Evolutionary conservation across 108 stramenopile species (phyloP), one percentile per base, ranked within the genome.

Genomic region (Discostella pseudostelligera): DNA sequence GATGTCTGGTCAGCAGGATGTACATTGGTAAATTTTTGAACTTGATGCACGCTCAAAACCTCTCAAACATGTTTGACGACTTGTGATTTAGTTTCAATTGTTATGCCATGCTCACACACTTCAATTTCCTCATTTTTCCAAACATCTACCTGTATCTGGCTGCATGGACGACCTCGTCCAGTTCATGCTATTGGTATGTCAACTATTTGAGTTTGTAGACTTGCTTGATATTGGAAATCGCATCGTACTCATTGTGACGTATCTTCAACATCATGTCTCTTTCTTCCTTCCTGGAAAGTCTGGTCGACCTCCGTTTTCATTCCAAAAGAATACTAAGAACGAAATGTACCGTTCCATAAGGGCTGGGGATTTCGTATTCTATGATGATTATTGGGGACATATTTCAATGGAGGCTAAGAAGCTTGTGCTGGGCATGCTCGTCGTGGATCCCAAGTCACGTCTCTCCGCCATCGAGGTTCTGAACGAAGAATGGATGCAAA

Each of bases 1-100:
- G 98, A 99, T 68, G 84, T 97, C 68, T 99, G 97, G 97, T 83
- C 84, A 59, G 70, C 88, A 17, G 98, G 98, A n/a, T 94, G 96
- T 46, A 83, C 97, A 20, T 49, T 92, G 13, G 97, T 88, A 62
- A 90, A 80, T 63, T 99, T 3, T 83, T 99, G 32, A 32, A 5
- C 37, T 39, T 29, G 94, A 89, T n/a, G n/a, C n/a, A n/a, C n/a
- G n/a, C n/a, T n/a, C n/a, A n/a, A n/a, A n/a, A n/a, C n/a, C n/a
- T n/a, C n/a, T n/a, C n/a, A n/a, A n/a, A n/a, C n/a, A n/a, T n/a
- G n/a, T 32, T 32, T 32, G 32, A 32, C 32, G 32, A 32, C 32
- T n/a, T n/a, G 44, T 8, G 14, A 1, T 4, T 48, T 13, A 7
- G 19, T 48, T 48, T 48, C 16, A 22, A 1, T 2, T 48, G 13